These are phyloP conservation scores for Globisporangium middletonii DNA, from an alignment of 352 stramenopile genomes.

Conservation along the genomic window DNA sequence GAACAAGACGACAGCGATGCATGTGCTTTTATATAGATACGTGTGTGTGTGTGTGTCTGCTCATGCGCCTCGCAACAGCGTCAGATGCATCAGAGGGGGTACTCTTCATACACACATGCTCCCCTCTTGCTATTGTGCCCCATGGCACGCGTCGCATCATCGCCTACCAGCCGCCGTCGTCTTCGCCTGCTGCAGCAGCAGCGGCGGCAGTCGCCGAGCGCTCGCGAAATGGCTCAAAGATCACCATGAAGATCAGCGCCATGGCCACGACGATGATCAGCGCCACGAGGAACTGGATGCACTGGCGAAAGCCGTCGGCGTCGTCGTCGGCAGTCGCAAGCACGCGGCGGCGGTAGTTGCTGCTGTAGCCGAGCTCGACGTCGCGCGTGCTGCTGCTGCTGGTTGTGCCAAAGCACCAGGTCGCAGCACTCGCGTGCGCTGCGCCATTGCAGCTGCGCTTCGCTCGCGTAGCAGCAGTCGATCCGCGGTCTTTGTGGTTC, in stretches of 20 bases:
- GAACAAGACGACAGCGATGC: too few species aligned
- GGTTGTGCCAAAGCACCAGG: background rate
- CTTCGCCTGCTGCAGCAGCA: too few species aligned
- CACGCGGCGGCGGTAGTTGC: slow-evolving; percentile 8
- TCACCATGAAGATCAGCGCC: slow-evolving; percentile 61
- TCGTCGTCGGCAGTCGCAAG: slow-evolving; percentile 19
- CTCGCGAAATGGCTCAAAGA: slow-evolving; percentile 46
- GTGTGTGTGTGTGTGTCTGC: too few species aligned
- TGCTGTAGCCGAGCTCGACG: slow-evolving; percentile 34
- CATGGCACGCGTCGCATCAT: slow-evolving; percentile 3
- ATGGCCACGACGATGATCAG: slow-evolving; percentile 66
- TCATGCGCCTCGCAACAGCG: too few species aligned
- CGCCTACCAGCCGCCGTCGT: background rate
- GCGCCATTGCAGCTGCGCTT: slow-evolving; percentile 1
- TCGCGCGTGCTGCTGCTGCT: slow-evolving; percentile 14
- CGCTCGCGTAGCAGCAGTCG: slow-evolving; percentile 9
- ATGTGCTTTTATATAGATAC: too few species aligned
- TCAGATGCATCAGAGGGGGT: background rate
- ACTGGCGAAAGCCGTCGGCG: slow-evolving; percentile 55
- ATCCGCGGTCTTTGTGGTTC: background rate
- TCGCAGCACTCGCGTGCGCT: background rate
- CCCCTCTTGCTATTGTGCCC: background rate
- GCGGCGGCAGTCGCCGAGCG: background rate
- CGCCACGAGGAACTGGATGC: slow-evolving; percentile 65
- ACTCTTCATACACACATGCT: slow-evolving; percentile 9